These are phyloP conservation scores for Saccharomyces hybrid DNA, from an alignment of 1,139 yeast species.

Conservation along the genomic window DNA sequence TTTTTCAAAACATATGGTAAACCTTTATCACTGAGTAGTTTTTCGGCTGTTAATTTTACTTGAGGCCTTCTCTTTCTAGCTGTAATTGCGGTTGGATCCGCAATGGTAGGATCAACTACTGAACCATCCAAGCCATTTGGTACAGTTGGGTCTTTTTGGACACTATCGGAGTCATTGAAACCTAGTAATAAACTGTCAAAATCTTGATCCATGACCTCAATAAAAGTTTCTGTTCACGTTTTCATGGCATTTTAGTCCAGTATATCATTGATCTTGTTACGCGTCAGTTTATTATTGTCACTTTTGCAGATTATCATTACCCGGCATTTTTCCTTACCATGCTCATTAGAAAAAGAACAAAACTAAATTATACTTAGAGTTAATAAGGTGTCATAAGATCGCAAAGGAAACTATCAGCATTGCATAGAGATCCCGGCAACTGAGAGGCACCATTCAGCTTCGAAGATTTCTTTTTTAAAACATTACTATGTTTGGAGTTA, in stretches of 20 bases:
- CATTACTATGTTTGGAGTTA: constrained; percentile 22
- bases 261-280: background rate
- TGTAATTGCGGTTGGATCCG: constrained; percentile 21
- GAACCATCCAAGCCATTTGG: constrained; percentile 9
- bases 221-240: background rate
- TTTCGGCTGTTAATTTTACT: constrained; percentile 42
- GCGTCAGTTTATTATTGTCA: background rate
- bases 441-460: background rate
- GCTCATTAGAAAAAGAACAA: background rate
- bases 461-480: constrained; percentile 3
- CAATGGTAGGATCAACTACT: constrained; percentile 10
- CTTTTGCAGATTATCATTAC: background rate
- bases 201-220: constrained; percentile 2
- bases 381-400: background rate
- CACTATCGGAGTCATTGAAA: background rate
- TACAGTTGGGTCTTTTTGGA: background rate
- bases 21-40: constrained; percentile 44
- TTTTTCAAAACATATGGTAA: constrained; percentile 41
- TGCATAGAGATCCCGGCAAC: background rate
- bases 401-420: background rate
- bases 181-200: background rate
- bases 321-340: background rate
- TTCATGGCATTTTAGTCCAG: background rate
- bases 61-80: constrained; percentile 21
- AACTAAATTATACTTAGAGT: background rate